A percentile compares a stretch with the other conserved stretches of the same genome.
Conservation (phyloP, 257 asterid genomes). For the Ballota nigra region DNA sequence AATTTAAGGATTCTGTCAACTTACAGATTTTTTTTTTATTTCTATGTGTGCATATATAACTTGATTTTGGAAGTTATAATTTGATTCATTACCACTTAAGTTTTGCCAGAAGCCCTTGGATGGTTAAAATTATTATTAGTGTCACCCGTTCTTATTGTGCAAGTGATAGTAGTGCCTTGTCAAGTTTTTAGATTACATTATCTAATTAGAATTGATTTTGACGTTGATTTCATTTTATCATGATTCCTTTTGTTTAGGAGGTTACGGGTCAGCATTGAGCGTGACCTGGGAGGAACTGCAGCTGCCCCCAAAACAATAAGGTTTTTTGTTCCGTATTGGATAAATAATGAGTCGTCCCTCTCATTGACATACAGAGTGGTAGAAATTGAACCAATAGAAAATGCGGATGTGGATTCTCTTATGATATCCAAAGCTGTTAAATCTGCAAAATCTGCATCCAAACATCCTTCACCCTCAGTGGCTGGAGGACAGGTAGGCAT, state of each 20-base stretch:
- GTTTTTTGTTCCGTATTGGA: slow-evolving; percentile 99
- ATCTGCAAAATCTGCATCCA: slow-evolving; percentile 69
- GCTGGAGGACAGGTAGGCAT: slow-evolving; percentile 50
- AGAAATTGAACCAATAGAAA: slow-evolving; percentile 84
- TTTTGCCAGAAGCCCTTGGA: slow-evolving; percentile 9
- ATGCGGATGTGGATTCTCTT: slow-evolving; percentile 60
- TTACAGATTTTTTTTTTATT: neutral
- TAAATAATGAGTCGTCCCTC: slow-evolving; percentile 74
- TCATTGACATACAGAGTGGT: slow-evolving; percentile 83
- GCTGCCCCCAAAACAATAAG: slow-evolving; percentile 95
- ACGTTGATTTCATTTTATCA: slow-evolving; percentile 23
- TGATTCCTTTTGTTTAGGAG: slow-evolving; percentile 53
- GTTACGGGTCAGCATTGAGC: slow-evolving; percentile 92
- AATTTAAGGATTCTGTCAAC: neutral
- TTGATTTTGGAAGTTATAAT: slow-evolving; percentile 10
- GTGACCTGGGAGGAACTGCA: slow-evolving; percentile 87
- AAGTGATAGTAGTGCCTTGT: slow-evolving; percentile 2
- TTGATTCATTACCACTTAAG: neutral
- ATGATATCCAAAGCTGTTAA: slow-evolving; percentile 53
- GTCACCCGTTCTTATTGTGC: slow-evolving; percentile 1
- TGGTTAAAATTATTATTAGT: neutral
- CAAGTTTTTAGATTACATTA: slow-evolving; percentile 15
- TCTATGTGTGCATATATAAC: neutral
- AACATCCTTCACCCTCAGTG: slow-evolving; percentile 53
- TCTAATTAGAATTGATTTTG: slow-evolving; percentile 13